Conservation (phyloP, 495 filamentous ascomycete genomes). For the Mytilinidion resinicola region DNA sequence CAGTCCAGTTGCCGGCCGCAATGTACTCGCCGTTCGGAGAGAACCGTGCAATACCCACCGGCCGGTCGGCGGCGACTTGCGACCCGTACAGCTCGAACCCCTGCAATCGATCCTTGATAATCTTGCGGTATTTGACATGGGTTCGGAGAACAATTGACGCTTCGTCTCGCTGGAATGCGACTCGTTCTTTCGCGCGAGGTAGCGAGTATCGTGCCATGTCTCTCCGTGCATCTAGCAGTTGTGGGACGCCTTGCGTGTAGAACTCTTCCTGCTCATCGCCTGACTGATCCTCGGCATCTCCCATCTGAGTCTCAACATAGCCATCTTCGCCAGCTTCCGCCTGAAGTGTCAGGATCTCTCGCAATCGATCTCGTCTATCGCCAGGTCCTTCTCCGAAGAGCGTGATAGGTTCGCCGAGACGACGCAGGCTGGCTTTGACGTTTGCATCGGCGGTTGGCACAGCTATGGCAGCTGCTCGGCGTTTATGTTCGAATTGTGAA, state of each 20-base stretch:
- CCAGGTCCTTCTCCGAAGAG: constrained; percentile 87
- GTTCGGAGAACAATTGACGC: constrained; percentile 75
- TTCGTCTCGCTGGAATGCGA: constrained; percentile 71
- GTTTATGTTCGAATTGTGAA: constrained; percentile 83
- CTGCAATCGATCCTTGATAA: constrained; percentile 74
- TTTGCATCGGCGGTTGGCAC: constrained; percentile 92
- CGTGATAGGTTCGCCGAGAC: constrained; percentile 86
- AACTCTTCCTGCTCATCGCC: constrained; percentile 78
- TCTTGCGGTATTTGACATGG: constrained; percentile 84
- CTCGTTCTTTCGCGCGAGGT: constrained; percentile 68
- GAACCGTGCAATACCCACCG: constrained; percentile 84
- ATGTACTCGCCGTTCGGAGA: constrained; percentile 77
- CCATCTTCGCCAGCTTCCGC: constrained; percentile 52
- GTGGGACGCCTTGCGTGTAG: constrained; percentile 74
- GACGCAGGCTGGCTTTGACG: constrained; percentile 72
- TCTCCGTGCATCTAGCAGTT: constrained; percentile 69
- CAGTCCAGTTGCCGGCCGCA: constrained; percentile 87
- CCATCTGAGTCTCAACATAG: constrained; percentile 60
- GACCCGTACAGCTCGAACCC: constrained; percentile 86
- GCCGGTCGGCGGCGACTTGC: constrained; percentile 84
- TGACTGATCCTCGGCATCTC: constrained; percentile 35
- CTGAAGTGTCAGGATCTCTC: constrained; percentile 69
- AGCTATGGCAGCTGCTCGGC: constrained; percentile 79
- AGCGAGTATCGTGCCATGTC: constrained; percentile 82
- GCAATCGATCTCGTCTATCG: constrained; percentile 79